phyloP scores from a whole-genome alignment of 2,329 filamentous ascomycete species.

The Penicillium sp. region DNA sequence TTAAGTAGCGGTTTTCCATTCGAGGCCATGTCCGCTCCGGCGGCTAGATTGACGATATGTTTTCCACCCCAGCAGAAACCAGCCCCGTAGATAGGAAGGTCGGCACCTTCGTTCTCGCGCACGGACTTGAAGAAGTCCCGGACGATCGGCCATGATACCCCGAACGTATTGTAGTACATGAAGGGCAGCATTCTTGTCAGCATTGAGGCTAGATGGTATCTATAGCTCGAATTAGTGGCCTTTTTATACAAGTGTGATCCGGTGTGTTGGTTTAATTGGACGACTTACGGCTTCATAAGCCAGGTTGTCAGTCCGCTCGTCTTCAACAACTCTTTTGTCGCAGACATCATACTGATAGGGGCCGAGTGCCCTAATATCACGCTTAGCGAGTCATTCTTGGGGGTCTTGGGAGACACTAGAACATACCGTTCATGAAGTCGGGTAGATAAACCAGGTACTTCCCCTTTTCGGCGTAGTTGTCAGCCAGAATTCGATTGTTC shows the following conservation, averaged over 20 bases:
- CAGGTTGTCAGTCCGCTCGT: background rate
- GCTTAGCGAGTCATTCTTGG: background rate
- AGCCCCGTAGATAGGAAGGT: conserved; percentile 49
- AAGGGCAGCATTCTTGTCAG: background rate
- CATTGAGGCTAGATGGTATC: background rate
- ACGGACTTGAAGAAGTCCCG: conserved; percentile 37
- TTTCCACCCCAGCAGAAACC: conserved; percentile 66
- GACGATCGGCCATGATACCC: conserved; percentile 34
- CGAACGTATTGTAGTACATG: background rate
- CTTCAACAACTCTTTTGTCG: background rate
- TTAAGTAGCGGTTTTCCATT: background rate
- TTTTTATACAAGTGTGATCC: background rate
- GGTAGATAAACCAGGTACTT: conserved; percentile 53
- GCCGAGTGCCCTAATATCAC: background rate
- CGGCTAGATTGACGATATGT: conserved; percentile 50
- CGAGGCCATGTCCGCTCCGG: conserved; percentile 41
- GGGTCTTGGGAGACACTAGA: background rate
- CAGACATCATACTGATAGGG: background rate
- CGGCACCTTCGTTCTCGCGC: conserved; percentile 28
- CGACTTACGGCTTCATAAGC: conserved; percentile 2
- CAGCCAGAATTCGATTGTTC: conserved; percentile 54
- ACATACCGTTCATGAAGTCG: conserved; percentile 53
- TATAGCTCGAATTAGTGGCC: background rate
- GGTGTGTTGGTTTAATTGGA: background rate
- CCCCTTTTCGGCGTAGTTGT: conserved; percentile 52